Percentiles rank a stretch among this genome's conserved stretches.
These are phyloP conservation scores for Trichosanthes truncata DNA, from an alignment of 306 rosid genomes.

Conservation along the genomic window DNA sequence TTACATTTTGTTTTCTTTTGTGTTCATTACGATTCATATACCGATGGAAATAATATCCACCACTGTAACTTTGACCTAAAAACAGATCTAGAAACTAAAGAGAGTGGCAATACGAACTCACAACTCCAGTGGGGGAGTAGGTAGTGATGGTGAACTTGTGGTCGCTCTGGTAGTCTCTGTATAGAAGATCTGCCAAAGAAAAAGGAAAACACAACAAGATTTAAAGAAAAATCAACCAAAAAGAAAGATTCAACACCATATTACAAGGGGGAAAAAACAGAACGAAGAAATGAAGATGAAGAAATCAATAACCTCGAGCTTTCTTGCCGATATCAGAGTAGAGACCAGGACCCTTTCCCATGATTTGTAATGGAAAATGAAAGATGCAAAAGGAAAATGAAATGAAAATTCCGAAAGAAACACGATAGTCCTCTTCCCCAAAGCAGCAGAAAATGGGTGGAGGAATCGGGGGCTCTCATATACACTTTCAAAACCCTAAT, in stretches of 20 bases:
- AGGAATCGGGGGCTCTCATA: not conserved
- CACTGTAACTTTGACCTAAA: not conserved
- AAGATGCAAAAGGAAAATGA: slow-evolving; percentile 12
- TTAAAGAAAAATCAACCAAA: not conserved
- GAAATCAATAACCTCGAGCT: slow-evolving; percentile 37
- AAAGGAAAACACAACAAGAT: not conserved
- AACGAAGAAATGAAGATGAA: not conserved
- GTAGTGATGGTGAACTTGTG: slow-evolving; percentile 85
- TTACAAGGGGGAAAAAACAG: not conserved
- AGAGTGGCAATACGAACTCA: slow-evolving; percentile 18
- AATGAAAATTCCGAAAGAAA: not conserved
- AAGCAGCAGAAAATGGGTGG: slow-evolving; percentile 11
- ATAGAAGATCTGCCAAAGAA: slow-evolving; percentile 58
- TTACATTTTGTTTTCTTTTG: not conserved
- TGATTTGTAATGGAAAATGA: slow-evolving; percentile 18
- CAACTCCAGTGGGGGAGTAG: slow-evolving; percentile 86
- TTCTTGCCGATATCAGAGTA: slow-evolving; percentile 84
- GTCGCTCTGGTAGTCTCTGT: slow-evolving; percentile 85
- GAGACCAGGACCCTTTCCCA: slow-evolving; percentile 93
- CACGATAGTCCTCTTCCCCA: no score
- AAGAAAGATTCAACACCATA: not conserved
- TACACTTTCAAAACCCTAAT: slow-evolving; percentile 29
- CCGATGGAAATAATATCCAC: not conserved
- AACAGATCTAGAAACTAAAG: not conserved
- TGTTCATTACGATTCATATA: not conserved